Evolutionary conservation across 2,329 filamentous ascomycete genomes (phyloP).

Genomic region (Cryphonectria carpinicola): DNA sequence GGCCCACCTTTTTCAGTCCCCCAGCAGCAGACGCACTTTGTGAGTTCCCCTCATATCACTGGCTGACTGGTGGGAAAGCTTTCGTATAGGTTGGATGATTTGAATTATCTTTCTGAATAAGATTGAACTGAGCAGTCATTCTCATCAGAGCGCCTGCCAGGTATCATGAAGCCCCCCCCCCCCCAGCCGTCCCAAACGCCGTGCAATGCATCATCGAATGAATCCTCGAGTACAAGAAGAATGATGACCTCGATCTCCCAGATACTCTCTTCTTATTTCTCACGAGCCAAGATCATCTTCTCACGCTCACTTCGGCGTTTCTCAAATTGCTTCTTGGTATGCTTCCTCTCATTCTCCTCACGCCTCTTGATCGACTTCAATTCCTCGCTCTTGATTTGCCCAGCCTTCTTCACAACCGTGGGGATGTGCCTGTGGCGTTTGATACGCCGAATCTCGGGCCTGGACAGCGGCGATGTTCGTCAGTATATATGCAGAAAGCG

Average conservation of each 20-base stretch:
- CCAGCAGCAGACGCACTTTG: neutral
- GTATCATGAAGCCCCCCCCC: conserved; percentile 19
- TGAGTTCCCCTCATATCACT: neutral
- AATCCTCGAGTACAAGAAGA: neutral
- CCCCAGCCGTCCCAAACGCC: conserved; percentile 22
- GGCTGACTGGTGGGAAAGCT: neutral
- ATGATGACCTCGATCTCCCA: neutral
- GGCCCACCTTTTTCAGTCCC: neutral
- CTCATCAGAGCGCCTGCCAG: conserved; percentile 13
- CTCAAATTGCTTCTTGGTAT: conserved; percentile 79
- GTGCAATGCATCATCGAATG: conserved; percentile 26
- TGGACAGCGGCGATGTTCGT: neutral
- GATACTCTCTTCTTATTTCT: conserved; percentile 48
- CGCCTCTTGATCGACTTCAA: conserved; percentile 83
- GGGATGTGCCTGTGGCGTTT: conserved; percentile 89
- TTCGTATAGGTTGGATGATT: neutral
- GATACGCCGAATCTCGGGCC: conserved; percentile 87
- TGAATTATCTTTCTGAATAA: neutral
- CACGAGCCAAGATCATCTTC: conserved; percentile 81
- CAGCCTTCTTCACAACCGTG: conserved; percentile 92
- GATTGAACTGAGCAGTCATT: neutral
- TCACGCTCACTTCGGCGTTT: conserved; percentile 68
- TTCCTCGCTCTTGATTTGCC: conserved; percentile 91
- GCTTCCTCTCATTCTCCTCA: conserved; percentile 93
- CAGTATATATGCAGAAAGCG: neutral